phyloP scores from a whole-genome alignment of 2,329 filamentous ascomycete genomes.

The Xylaria sp. region DNA sequence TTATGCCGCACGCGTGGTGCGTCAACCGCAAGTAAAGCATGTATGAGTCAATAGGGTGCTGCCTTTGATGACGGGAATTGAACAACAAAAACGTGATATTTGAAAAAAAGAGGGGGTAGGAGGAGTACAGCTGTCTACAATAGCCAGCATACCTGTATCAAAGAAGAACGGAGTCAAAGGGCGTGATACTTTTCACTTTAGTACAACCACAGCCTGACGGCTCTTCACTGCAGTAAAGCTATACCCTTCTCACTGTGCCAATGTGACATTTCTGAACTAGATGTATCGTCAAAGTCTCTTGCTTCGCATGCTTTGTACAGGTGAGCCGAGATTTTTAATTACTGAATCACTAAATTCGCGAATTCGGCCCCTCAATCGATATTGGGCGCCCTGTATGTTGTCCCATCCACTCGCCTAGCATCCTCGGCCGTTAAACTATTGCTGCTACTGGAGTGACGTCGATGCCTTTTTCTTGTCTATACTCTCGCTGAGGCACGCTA shows the following conservation, averaged over 20 bases:
- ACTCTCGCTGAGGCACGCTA: not conserved
- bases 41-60: not conserved
- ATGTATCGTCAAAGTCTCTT: not conserved
- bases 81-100: not conserved
- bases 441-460: no score
- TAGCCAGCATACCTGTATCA: not conserved
- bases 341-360: no score
- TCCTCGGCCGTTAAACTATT: no score
- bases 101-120: not conserved
- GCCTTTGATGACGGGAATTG: no score
- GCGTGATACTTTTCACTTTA: not conserved
- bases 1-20: not conserved
- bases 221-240: not conserved
- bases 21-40: no score
- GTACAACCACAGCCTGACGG: not conserved
- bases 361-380: no score
- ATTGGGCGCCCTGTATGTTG: no score
- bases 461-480: not conserved
- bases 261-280: not conserved
- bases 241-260: not conserved
- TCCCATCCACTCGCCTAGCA: no score
- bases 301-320: no score
- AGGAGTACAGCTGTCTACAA: not conserved
- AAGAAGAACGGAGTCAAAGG: not conserved
- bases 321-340: no score